These are phyloP conservation scores for Tricholoma hemisulphureum DNA, from an alignment of 768 basidiomycete genomes.

Conservation along the genomic window DNA sequence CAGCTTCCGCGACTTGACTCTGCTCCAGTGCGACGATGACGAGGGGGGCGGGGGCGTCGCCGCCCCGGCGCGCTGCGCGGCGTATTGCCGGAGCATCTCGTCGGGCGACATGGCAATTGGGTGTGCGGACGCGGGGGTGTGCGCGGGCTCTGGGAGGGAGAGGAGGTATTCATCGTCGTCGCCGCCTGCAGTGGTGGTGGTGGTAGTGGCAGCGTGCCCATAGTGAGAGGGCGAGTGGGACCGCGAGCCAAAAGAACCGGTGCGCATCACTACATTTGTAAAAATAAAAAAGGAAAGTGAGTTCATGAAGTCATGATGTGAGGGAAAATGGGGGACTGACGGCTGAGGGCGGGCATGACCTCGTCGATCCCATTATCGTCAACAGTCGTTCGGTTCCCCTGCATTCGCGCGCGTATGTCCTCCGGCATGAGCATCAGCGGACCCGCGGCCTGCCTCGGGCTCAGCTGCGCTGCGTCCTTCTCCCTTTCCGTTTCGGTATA, in stretches of 20 bases:
- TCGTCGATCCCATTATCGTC: constrained; percentile 44
- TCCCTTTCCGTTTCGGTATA: constrained; percentile 18
- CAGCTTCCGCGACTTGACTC: constrained; percentile 9
- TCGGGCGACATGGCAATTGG: constrained; percentile 55
- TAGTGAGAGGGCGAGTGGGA: neutral
- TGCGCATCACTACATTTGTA: constrained; percentile 65
- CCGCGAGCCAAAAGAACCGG: constrained; percentile 30
- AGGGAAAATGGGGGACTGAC: constrained; percentile 39
- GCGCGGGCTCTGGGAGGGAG: constrained; percentile 34
- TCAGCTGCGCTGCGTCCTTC: constrained; percentile 22
- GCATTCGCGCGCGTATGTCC: constrained; percentile 58
- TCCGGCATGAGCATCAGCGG: constrained; percentile 52
- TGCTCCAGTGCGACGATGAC: neutral
- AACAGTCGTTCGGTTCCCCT: constrained; percentile 26
- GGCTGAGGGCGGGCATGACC: constrained; percentile 64
- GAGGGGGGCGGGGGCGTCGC: neutral
- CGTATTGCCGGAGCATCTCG: constrained; percentile 75
- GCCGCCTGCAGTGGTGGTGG: neutral
- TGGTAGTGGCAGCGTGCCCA: neutral
- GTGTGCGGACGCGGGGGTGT: constrained; percentile 31
- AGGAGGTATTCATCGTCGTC: constrained; percentile 48
- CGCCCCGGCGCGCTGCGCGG: constrained; percentile 33
- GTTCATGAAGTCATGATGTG: neutral
- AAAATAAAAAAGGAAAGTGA: constrained; percentile 3
- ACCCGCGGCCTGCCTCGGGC: constrained; percentile 39